Base-by-base conservation (phyloP, 768 basidiomycete genomes). In the Auricularia heimuer region DNA sequence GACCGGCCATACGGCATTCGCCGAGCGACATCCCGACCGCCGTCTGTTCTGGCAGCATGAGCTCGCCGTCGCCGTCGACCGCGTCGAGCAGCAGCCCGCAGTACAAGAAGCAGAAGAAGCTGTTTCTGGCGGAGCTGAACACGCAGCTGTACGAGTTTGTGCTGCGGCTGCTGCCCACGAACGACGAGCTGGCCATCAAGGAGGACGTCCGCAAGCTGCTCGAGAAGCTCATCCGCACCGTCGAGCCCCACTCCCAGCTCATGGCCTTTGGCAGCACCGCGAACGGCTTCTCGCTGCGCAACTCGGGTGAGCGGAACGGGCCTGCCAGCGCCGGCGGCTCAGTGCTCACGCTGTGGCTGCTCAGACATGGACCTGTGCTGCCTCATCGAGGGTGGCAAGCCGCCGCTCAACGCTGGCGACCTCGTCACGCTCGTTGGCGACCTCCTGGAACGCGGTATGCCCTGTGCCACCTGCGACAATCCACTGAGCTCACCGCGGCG, bases 341-440 rank as follows among this genome's bases (percentile, higher is more conserved):
- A 39, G 4, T 18, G 37, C 54, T 21, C 51, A 54, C 51, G 54
- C 33, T 51, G 35, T 33, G 33, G 18, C 29, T 39, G 24, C 39
- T 42, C 71, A 98, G 96, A 99, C 77, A 98, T 99, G 96, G 96
- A 99, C 77, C 79, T 99, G 39, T 98, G 95, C 74, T 98, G 94
- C 76, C 82, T 99, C 73, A 92, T 97, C 74, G 92, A 96, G 75
- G 89, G 91, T 8, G 83, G 87, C 65, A 70, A 87, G 87, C 76
- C 90, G 80, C 65, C 85, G 84, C 68, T 82, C 4, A 68, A 88
- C 39, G 88, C 96, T 12, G 82, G 89, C 51, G 92, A 98, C 81
- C 85, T 98, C 54, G 96, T 99, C 69, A 92, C 89, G 67, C 89
- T 92, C 85, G 84, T 98, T 56, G 94, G 93, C 56, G 90, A 94